These are phyloP conservation scores for Curvularia eragrostidis DNA, from an alignment of 2,329 filamentous ascomycete genomes.

Conservation along the genomic window DNA sequence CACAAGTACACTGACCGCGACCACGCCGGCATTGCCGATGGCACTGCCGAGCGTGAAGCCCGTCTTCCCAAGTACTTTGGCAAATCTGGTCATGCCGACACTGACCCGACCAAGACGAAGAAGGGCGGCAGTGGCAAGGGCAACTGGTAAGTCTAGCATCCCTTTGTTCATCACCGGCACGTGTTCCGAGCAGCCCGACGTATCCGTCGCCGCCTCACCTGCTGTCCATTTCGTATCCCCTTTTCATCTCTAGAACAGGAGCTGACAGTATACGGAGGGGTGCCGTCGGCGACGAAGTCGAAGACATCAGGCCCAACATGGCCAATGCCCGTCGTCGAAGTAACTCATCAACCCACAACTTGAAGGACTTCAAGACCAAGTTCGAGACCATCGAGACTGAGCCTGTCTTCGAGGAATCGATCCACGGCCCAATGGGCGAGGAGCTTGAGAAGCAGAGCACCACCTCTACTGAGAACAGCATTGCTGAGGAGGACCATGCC, in stretches of 20 bases:
- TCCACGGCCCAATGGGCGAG: conserved; percentile 72
- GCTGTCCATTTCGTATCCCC: background rate
- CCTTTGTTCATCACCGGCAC: background rate
- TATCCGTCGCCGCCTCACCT: background rate
- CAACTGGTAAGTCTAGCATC: conserved; percentile 75
- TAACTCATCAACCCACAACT: conserved; percentile 79
- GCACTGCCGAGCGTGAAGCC: conserved; percentile 71
- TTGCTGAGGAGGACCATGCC: conserved; percentile 60
- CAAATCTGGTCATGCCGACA: conserved; percentile 80
- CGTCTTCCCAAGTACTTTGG: conserved; percentile 90
- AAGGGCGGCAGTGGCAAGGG: conserved; percentile 92
- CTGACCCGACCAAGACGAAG: conserved; percentile 92
- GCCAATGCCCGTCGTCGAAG: conserved; percentile 87
- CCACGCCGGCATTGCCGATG: conserved; percentile 79
- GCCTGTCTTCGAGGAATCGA: conserved; percentile 86
- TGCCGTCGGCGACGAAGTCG: conserved; percentile 78
- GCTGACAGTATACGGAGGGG: conserved; percentile 68
- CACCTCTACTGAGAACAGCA: conserved; percentile 61
- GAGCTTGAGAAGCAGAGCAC: conserved; percentile 63
- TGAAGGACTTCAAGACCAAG: conserved; percentile 91
- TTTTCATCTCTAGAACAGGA: background rate
- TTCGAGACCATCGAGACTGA: conserved; percentile 90
- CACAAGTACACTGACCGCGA: conserved; percentile 96
- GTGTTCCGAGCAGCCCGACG: background rate
- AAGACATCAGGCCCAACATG: conserved; percentile 83